Evolutionary conservation across 2,329 filamentous ascomycete species (phyloP).

Genomic region (Trichoderma sp.): DNA sequence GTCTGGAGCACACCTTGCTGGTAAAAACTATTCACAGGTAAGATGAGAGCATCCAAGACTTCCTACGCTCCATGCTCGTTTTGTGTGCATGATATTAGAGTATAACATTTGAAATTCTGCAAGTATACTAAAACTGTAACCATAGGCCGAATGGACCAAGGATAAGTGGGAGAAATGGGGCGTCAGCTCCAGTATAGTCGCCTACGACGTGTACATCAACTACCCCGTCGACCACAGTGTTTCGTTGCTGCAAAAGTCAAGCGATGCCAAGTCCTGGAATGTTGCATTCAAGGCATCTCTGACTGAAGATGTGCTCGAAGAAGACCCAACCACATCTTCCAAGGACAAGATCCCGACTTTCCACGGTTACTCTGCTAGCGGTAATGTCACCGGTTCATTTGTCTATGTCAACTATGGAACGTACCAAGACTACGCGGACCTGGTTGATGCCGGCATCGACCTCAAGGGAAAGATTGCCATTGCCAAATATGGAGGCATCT

Average conservation of each 20-base stretch:
- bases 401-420: constrained; percentile 93
- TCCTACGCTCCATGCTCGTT: not conserved
- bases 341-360: constrained; percentile 79
- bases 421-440: constrained; percentile 79
- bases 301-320: constrained; percentile 77
- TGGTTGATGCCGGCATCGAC: constrained; percentile 69
- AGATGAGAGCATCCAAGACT: not conserved
- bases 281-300: constrained; percentile 77
- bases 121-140: constrained; percentile 11
- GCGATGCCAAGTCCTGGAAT: constrained; percentile 45
- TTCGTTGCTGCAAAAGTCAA: constrained; percentile 54
- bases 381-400: constrained; percentile 83
- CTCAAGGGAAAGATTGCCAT: constrained; percentile 84
- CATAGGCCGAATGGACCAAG: constrained; percentile 67
- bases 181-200: constrained; percentile 58
- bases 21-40: constrained; percentile 72
- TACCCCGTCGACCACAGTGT: constrained; percentile 71
- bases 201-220: constrained; percentile 77
- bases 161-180: constrained; percentile 72
- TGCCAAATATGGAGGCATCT: constrained; percentile 79
- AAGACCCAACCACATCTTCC: constrained; percentile 75
- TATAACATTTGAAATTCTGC: not conserved
- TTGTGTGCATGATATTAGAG: not conserved
- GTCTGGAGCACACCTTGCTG: constrained; percentile 70
- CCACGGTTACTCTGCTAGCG: constrained; percentile 89